Evolutionary conservation across 1,139 yeast species (phyloP), one percentile per base, ranked within the genome.

Genomic region (Arxiozyma bovina): DNA sequence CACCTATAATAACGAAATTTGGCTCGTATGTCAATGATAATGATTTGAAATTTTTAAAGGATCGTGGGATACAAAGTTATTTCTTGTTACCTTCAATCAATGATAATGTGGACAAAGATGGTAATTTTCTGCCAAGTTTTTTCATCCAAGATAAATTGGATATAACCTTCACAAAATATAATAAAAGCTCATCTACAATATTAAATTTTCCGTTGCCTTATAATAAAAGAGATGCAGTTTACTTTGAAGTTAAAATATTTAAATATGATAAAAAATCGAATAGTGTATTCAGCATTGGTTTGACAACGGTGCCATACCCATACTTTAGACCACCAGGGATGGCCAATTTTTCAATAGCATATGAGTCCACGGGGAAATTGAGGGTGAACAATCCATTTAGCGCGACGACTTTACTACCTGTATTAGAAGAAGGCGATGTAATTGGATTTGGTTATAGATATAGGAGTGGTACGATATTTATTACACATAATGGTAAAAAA

Each of bases 391-490:
- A 85, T 65, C 96, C 98, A 1, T 87, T 85, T 59, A 70, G 74
- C 50, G 87, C 91, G 1, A 82, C 85, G 42, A 82, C 83, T 3
- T 75, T 82, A 51, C 82, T 95, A 53, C 96, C 96, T 1, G 81
- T 81, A 25, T 74, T 90, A 51, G 77, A 77, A 54, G 90, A 87
- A 63, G 93, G 97, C 18, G 99, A 93, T 67, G 87, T 90, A 4
- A 85, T 93, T 20, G 99, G 99, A 0, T 84, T 91, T 58, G 99
- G 98, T 1, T 91, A 86, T 69, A 81, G 87, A 55, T 81, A 88
- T 4, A 75, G 86, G 22, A 75, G 87, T 0, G 97, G 98, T 0
- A 80, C 96, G 0, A 77, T 91, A 1, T 91, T 89, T 66, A 85
- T 91, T 59, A 91, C 98, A 0, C 83, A 95, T 59, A 93, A 93